Conservation (phyloP, 495 filamentous ascomycete genomes). For the Cenococcum geophilum region DNA sequence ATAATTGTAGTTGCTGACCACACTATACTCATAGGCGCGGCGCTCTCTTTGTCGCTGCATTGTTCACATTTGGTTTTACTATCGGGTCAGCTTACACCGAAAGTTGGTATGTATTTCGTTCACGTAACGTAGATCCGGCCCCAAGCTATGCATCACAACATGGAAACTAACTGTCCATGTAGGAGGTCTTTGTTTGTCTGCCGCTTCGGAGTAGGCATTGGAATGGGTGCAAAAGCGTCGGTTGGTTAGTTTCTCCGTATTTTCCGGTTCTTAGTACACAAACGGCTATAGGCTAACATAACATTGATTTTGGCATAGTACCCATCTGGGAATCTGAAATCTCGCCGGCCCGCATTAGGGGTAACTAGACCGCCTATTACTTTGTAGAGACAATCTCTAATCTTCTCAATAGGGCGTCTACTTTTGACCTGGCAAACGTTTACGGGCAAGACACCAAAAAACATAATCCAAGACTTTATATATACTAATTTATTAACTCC, state of each 20-base stretch:
- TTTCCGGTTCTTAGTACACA: too few species aligned
- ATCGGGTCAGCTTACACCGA: conserved; percentile 21
- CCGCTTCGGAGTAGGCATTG: conserved; percentile 23
- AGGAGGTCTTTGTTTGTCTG: conserved; percentile 14
- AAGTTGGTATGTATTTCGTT: conserved; percentile 9
- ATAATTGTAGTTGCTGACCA: too few species aligned
- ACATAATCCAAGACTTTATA: too few species aligned
- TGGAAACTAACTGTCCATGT: too few species aligned
- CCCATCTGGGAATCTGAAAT: conserved; percentile 2
- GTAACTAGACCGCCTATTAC: too few species aligned
- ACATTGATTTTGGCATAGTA: background rate
- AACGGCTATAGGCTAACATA: too few species aligned
- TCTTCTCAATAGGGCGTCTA: background rate
- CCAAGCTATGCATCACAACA: too few species aligned
- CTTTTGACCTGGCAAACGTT: background rate
- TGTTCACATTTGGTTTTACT: conserved; percentile 14
- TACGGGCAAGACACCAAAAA: background rate
- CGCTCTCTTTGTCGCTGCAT: conserved; percentile 24
- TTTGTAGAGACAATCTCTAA: too few species aligned
- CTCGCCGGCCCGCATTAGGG: background rate
- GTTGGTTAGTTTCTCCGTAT: background rate
- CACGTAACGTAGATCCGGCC: too few species aligned
- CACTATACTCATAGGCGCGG: conserved; percentile 4
- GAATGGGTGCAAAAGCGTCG: conserved; percentile 29
- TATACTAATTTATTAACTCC: too few species aligned